Percentiles rank a stretch among this genome's conserved stretches.
phyloP scores from a whole-genome alignment of 148 eudicot genomes.

The Nepenthes mirabilis region DNA sequence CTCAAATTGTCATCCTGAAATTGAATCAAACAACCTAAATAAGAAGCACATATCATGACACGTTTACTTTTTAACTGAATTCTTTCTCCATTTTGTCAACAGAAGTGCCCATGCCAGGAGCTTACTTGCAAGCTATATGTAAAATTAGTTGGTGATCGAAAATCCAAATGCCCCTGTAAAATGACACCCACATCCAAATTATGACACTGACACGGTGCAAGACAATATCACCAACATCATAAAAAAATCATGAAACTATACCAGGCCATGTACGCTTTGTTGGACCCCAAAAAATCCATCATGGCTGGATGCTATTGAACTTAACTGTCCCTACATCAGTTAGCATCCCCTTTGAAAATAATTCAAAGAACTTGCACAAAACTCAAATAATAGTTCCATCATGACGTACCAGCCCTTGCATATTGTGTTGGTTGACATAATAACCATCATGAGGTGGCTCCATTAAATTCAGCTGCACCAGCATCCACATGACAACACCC shows the following conservation, averaged over 20 bases:
- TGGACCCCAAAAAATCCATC: constrained; percentile 75
- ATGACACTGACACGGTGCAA: not conserved
- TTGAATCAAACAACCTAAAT: not conserved
- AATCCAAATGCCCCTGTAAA: constrained; percentile 71
- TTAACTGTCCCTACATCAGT: constrained; percentile 56
- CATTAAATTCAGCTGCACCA: constrained; percentile 86
- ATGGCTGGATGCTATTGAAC: constrained; percentile 54
- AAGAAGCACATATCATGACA: not conserved
- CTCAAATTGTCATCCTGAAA: constrained; percentile 32
- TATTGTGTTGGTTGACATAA: constrained; percentile 62
- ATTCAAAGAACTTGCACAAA: not conserved
- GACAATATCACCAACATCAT: not conserved
- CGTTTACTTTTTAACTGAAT: not conserved
- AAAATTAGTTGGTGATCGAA: constrained; percentile 49
- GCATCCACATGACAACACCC: constrained; percentile 10
- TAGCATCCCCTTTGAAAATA: not conserved
- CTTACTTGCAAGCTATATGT: constrained; percentile 59
- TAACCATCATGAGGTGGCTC: constrained; percentile 91
- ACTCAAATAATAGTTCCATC: constrained; percentile 1
- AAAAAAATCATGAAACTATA: constrained; percentile 12
- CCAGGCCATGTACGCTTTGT: constrained; percentile 71
- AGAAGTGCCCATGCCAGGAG: not conserved
- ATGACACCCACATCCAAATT: not conserved
- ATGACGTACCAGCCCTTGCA: constrained; percentile 78
- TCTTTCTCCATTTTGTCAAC: not conserved